Conservation (phyloP, 2,329 filamentous ascomycete genomes). For the Xylaria sp. region DNA sequence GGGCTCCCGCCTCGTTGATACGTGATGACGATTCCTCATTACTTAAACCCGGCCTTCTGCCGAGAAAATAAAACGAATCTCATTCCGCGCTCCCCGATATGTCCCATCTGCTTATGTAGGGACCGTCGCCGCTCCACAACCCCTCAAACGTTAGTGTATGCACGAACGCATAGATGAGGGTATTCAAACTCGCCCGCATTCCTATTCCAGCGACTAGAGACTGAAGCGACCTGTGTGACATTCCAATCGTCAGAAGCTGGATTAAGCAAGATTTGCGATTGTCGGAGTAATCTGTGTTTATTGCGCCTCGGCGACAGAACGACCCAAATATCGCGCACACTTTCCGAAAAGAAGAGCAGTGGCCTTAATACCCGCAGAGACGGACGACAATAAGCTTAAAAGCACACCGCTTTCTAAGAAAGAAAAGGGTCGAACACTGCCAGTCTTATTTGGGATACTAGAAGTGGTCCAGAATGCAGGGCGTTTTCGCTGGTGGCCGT, state of each 20-base stretch:
- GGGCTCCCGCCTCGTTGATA: background rate
- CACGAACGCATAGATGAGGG: conserved; percentile 3
- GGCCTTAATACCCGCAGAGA: background rate
- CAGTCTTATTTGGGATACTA: background rate
- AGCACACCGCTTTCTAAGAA: conserved; percentile 18
- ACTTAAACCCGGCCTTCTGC: background rate
- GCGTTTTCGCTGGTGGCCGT: conserved; percentile 35
- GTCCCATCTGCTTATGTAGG: background rate
- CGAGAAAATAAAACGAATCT: background rate
- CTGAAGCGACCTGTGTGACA: background rate
- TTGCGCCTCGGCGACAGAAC: no score
- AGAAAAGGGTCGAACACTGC: background rate
- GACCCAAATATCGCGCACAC: conserved; percentile 20
- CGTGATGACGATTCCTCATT: background rate
- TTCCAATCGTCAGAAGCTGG: background rate
- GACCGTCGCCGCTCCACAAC: conserved; percentile 11
- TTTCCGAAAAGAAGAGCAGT: background rate
- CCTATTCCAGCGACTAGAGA: conserved; percentile 5
- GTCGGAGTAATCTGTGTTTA: background rate
- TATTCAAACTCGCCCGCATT: conserved; percentile 5
- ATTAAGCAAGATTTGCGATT: background rate
- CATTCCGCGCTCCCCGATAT: background rate
- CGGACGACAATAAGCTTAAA: background rate
- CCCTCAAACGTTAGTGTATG: background rate
- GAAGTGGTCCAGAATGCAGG: conserved; percentile 31